Evolutionary conservation across 148 eudicot genomes (phyloP), one percentile per base, ranked within the genome.

Genomic region (Arctostaphylos glauca): DNA sequence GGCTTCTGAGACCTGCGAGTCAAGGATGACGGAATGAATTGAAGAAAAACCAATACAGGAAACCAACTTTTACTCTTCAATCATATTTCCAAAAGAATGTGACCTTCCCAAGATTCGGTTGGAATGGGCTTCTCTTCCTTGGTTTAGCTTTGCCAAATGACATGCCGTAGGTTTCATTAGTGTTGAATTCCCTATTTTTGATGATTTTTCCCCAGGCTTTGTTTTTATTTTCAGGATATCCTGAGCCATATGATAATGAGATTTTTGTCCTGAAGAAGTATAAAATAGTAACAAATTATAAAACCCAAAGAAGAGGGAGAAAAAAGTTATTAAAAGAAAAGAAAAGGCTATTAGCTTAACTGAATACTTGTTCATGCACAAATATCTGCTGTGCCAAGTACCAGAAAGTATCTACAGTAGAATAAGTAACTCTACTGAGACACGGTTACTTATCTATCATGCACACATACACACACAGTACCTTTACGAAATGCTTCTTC

Each of bases 101-200:
- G 75, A 90, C 90, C 94, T 86, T 82, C 81, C 82, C 49, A 67
- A 58, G 62, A 38, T 21, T 78, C 74, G 85, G 19, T 71, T 74
- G 46, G 84, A 87, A 77, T 64, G 67, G 4, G 74, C 83, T 74
- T 80, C 85, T 31, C 66, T 67, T 6, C 78, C 81, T n/a, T 68
- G 85, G 74, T 82, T 88, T 84, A 89, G 89, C 87, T 93, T 94
- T 70, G 98, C 98, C 88, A 93, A 87, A 85, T 87, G 93, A 86
- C 98, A 91, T 75, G 95, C 95, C 78, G 98, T 94, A n/a, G 98
- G 98, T 78, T 88, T 88, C 90, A 93, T 88, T 60, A 93, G 83
- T 68, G 92, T 88, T 83, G 93, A 89, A 84, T 86, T 89, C 89
- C 85, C 87, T 75, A 86, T 38, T 80, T 84, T 83, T 54, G 59